Percentiles rank a stretch among this genome's conserved stretches.
These are phyloP conservation scores for Liquidambar formosana DNA, from an alignment of 164 flowering plant species.

Conservation along the genomic window DNA sequence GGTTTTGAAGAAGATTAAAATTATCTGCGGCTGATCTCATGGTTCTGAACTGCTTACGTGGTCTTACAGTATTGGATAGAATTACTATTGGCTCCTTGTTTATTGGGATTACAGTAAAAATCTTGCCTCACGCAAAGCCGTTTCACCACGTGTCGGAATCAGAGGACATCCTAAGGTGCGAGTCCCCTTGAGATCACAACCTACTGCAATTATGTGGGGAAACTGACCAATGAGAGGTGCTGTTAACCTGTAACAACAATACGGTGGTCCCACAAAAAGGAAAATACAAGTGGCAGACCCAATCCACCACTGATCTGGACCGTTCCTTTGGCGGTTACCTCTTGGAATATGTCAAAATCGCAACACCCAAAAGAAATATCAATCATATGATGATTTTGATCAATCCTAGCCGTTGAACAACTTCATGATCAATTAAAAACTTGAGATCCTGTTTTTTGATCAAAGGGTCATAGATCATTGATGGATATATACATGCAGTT, in stretches of 20 bases:
- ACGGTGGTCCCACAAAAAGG: constrained; percentile 20
- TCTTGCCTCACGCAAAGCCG: neutral
- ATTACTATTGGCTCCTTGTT: neutral
- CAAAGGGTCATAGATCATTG: too few relatives aligned
- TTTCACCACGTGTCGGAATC: neutral
- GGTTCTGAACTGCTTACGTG: constrained; percentile 15
- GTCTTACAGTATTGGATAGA: neutral
- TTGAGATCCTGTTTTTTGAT: too few relatives aligned
- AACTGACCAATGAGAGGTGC: constrained; percentile 20
- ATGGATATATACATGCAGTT: too few relatives aligned
- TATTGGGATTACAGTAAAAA: neutral
- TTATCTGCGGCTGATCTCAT: constrained; percentile 5
- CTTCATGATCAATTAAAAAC: neutral
- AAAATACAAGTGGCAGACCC: constrained; percentile 14
- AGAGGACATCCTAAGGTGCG: neutral
- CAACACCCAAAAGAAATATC: neutral
- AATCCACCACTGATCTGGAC: constrained; percentile 24
- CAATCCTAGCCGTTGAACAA: neutral
- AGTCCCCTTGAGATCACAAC: constrained; percentile 20
- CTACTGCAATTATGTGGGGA: constrained; percentile 22
- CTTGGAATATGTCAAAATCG: constrained; percentile 2
- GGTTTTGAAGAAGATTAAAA: neutral
- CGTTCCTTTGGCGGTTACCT: constrained; percentile 32
- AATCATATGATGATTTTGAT: neutral
- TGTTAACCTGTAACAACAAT: constrained; percentile 3